These are phyloP conservation scores for Iris pallida DNA, from an alignment of 116 monocot genomes.

Conservation along the genomic window DNA sequence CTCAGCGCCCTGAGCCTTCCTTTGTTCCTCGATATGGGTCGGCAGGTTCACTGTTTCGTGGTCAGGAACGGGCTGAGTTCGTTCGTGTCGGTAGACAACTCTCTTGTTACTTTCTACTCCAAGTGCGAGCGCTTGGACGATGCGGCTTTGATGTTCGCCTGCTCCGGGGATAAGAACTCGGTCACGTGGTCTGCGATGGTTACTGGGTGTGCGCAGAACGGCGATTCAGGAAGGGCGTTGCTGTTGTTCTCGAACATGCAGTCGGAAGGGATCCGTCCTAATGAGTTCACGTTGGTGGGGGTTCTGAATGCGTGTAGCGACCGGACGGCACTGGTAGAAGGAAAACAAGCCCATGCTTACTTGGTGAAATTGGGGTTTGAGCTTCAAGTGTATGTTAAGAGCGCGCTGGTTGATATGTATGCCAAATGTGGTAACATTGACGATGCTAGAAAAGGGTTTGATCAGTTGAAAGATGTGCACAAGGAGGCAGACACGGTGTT, in stretches of 20 bases:
- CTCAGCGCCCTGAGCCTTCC: constrained; percentile 36
- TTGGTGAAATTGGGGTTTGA: constrained; percentile 71
- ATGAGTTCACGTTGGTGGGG: constrained; percentile 81
- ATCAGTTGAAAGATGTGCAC: constrained; percentile 35
- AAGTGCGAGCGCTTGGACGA: constrained; percentile 57
- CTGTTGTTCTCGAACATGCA: constrained; percentile 61
- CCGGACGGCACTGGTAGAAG: constrained; percentile 17
- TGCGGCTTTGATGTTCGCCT: constrained; percentile 43
- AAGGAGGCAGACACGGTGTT: constrained; percentile 51
- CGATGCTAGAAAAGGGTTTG: constrained; percentile 63
- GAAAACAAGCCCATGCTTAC: constrained; percentile 52
- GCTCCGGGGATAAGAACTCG: constrained; percentile 33
- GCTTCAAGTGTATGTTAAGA: constrained; percentile 49
- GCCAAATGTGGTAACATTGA: constrained; percentile 46
- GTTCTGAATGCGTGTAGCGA: constrained; percentile 74
- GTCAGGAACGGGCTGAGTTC: constrained; percentile 41
- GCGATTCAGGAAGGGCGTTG: constrained; percentile 33
- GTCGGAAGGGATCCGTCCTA: constrained; percentile 36
- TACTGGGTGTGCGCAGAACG: constrained; percentile 73
- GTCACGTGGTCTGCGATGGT: constrained; percentile 92
- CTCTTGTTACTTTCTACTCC: constrained; percentile 63
- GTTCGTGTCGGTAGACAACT: constrained; percentile 60
- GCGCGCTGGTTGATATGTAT: constrained; percentile 66
- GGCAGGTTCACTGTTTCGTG: constrained; percentile 44
- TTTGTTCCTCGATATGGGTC: constrained; percentile 31